Evolutionary conservation across 2,329 filamentous ascomycete species (phyloP), one percentile per base, ranked within the genome.

Genomic region (Pezicula neosporulosa): DNA sequence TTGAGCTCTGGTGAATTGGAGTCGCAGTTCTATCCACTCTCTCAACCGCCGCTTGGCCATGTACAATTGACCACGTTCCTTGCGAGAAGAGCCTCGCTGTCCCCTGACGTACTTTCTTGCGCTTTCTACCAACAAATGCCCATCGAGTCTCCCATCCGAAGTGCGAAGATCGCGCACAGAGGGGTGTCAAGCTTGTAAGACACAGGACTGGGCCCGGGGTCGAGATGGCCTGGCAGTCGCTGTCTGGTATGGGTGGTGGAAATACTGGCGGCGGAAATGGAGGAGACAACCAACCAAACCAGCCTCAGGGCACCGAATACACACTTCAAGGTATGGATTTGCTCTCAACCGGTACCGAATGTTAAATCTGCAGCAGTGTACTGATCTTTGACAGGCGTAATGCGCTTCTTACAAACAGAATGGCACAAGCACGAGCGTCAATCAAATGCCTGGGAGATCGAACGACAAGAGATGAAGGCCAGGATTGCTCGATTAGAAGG

Each of bases 341-440:
- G 33, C 35, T 15, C 35, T 15, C 24, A 47, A 38, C 6, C 12
- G 30, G 30, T 33, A 33, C 9, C 12, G 30, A 33, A 13, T 33
- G 30, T 33, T 10, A 7, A 10, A 33, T 39, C 19, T 39, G 37
- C 37, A 36, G 15, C 6, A 24, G 8, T 24, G 24, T 39, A 47
- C 50, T 53, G 60, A 92, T 87, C 90, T 64, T 90, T 96, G 37
- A 96, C 61, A 94, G 90, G 94, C 67, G 94, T 99, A 36, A 99
- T 99, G 94, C 92, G 94, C 71, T 99, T 99, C 70, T 83, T 99
- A 37, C 94, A 99, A 74, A 94, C 94, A 44, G 93, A 99, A 81
- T 99, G 94, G 94, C 94, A 99, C 72, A 87, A 90, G 61, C 93
- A 99, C 71, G 94, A 99, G 73, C 89, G 94, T 72, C 94, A 97